Percentiles rank a stretch among this genome's conserved stretches.
Evolutionary conservation across 2,329 filamentous ascomycete genomes (phyloP).

Genomic region (Colletotrichum abscissum): DNA sequence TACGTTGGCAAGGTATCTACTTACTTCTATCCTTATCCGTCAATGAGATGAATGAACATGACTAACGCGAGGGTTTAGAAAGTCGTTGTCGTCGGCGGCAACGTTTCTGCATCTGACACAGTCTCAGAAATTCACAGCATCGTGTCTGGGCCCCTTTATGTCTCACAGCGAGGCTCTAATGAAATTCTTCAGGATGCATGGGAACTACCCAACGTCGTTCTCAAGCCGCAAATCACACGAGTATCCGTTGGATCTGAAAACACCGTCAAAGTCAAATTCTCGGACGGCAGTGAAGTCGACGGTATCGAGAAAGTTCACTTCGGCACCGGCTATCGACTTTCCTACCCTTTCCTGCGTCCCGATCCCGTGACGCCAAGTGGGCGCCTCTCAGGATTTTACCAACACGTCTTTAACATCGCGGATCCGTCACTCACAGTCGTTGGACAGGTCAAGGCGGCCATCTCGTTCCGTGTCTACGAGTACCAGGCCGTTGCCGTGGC

Average conservation of each 20-base stretch:
- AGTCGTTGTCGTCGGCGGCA: conserved; percentile 67
- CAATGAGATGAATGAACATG: conserved; percentile 20
- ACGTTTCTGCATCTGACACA: conserved; percentile 68
- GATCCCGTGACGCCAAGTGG: conserved; percentile 36
- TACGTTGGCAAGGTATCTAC: conserved; percentile 36
- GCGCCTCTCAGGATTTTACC: conserved; percentile 47
- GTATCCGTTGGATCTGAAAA: conserved; percentile 49
- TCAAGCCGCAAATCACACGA: conserved; percentile 55
- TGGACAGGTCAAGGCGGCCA: conserved; percentile 47
- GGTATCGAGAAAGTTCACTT: conserved; percentile 68
- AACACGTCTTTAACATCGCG: conserved; percentile 48
- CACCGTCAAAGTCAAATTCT: conserved; percentile 52
- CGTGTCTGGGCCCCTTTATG: conserved; percentile 58
- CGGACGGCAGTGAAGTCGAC: conserved; percentile 59
- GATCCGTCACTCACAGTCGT: conserved; percentile 48
- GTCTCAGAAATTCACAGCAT: conserved; percentile 60
- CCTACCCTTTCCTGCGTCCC: conserved; percentile 61
- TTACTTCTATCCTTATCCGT: neutral
- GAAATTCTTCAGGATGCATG: conserved; percentile 63
- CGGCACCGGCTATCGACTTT: conserved; percentile 70
- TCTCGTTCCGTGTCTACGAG: conserved; percentile 51
- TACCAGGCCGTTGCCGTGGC: conserved; percentile 51
- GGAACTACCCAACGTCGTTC: conserved; percentile 59
- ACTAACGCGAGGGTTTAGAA: conserved; percentile 44
- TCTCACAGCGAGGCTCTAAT: conserved; percentile 58